phyloP scores from a whole-genome alignment of 2,329 filamentous ascomycete species.

The Aspergillus sclerotialis region DNA sequence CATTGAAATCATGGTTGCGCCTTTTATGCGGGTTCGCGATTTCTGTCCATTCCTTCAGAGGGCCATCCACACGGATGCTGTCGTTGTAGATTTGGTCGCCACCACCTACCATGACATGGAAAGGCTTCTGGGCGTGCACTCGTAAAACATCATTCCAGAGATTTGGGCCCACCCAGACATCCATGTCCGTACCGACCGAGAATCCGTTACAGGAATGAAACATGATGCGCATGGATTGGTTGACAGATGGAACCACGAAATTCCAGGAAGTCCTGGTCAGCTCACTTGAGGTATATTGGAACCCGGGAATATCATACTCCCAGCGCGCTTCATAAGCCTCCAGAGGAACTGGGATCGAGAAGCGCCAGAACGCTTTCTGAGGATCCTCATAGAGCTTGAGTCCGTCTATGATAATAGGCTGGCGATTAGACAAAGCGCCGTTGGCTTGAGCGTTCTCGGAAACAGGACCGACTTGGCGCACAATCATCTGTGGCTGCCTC shows the following conservation, averaged over 20 bases:
- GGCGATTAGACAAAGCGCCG: constrained; percentile 7
- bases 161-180: constrained; percentile 55
- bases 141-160: constrained; percentile 61
- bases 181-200: constrained; percentile 58
- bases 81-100: constrained; percentile 79
- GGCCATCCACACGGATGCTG: constrained; percentile 76
- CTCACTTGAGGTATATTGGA: constrained; percentile 54
- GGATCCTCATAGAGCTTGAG: constrained; percentile 56
- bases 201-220: constrained; percentile 66
- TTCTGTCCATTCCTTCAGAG: constrained; percentile 60
- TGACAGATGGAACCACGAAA: constrained; percentile 52
- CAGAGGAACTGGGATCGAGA: constrained; percentile 55
- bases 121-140: constrained; percentile 52
- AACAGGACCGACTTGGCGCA: constrained; percentile 29
- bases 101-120: constrained; percentile 73
- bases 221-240: constrained; percentile 63
- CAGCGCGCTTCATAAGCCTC: constrained; percentile 67
- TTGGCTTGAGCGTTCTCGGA: constrained; percentile 14
- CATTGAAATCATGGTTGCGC: constrained; percentile 56
- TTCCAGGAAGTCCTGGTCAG: constrained; percentile 47
- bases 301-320: constrained; percentile 65
- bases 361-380: constrained; percentile 54
- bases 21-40: constrained; percentile 56
- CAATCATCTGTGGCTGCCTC: constrained; percentile 52
- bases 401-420: constrained; percentile 33